phyloP scores from a whole-genome alignment of 129 eudicot genomes.

The Pseudognaphalium luteoalbum region DNA sequence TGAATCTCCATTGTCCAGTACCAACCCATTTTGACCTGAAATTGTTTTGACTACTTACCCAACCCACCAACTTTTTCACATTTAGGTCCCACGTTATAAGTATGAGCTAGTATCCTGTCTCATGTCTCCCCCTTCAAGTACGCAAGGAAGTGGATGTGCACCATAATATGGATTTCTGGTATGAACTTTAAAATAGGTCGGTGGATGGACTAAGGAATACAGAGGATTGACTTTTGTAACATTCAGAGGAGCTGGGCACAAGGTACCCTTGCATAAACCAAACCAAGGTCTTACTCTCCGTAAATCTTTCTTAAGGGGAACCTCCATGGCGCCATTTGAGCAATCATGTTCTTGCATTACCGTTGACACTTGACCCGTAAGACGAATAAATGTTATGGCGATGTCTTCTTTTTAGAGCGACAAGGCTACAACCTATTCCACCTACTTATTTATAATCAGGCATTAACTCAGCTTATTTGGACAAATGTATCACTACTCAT shows the following conservation, averaged over 20 bases:
- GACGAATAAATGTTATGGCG: slow-evolving; percentile 17
- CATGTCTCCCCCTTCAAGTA: not conserved
- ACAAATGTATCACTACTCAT: not conserved
- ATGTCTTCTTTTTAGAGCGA: not conserved
- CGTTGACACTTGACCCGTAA: not conserved
- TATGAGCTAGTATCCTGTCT: not conserved
- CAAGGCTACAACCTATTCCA: no score
- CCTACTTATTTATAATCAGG: no score
- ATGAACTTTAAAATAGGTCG: slow-evolving; percentile 50
- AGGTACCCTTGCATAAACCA: slow-evolving; percentile 84
- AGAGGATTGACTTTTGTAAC: slow-evolving; percentile 77
- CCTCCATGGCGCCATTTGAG: slow-evolving; percentile 53
- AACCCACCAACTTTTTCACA: not conserved
- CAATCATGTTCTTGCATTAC: not conserved
- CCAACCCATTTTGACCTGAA: not conserved
- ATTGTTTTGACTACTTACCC: not conserved
- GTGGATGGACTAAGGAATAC: no score
- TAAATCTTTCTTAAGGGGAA: slow-evolving; percentile 63
- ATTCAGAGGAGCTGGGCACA: slow-evolving; percentile 89
- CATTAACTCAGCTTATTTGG: no score
- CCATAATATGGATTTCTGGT: not conserved
- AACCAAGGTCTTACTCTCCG: slow-evolving; percentile 65
- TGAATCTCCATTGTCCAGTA: no score
- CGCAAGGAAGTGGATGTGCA: not conserved
- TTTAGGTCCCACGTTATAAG: not conserved